These are phyloP conservation scores for Rubus parviflorus DNA, from an alignment of 306 rosid genomes.

Conservation along the genomic window DNA sequence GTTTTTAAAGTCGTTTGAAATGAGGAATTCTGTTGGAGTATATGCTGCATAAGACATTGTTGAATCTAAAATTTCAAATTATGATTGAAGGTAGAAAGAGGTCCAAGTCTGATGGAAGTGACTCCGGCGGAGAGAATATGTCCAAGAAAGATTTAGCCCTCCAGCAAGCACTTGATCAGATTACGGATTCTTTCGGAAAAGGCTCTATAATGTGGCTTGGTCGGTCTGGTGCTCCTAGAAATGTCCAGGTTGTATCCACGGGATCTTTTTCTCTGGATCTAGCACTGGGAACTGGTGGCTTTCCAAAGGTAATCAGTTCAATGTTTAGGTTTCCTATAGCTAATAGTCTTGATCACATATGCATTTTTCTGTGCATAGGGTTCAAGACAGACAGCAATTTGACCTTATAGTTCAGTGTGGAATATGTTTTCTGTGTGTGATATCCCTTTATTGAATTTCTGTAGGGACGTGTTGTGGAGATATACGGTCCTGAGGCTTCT, in stretches of 20 bases:
- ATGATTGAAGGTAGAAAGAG: slow-evolving; percentile 54
- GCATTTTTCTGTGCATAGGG: not conserved
- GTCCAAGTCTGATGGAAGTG: slow-evolving; percentile 74
- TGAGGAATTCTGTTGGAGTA: not conserved
- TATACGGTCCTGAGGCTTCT: slow-evolving; percentile 94
- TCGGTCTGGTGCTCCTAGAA: slow-evolving; percentile 41
- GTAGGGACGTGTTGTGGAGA: slow-evolving; percentile 94
- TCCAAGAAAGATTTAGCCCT: slow-evolving; percentile 81
- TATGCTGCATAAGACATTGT: not conserved
- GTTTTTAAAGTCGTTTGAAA: not conserved
- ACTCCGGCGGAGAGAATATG: slow-evolving; percentile 60
- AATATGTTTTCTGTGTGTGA: slow-evolving; percentile 15
- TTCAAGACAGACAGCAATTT: not conserved
- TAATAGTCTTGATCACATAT: not conserved
- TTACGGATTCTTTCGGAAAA: slow-evolving; percentile 78
- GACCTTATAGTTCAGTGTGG: not conserved
- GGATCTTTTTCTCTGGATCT: slow-evolving; percentile 84
- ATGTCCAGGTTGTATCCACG: slow-evolving; percentile 75
- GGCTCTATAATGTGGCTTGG: slow-evolving; percentile 99
- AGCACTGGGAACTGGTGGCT: slow-evolving; percentile 81
- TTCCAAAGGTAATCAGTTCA: slow-evolving; percentile 62
- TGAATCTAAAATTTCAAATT: slow-evolving; percentile 12
- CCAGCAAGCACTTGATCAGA: slow-evolving; percentile 89
- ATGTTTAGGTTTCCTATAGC: not conserved
- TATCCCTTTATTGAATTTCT: slow-evolving; percentile 27